phyloP scores from a whole-genome alignment of 2,329 filamentous ascomycete genomes.

The Venturia oleaginea region DNA sequence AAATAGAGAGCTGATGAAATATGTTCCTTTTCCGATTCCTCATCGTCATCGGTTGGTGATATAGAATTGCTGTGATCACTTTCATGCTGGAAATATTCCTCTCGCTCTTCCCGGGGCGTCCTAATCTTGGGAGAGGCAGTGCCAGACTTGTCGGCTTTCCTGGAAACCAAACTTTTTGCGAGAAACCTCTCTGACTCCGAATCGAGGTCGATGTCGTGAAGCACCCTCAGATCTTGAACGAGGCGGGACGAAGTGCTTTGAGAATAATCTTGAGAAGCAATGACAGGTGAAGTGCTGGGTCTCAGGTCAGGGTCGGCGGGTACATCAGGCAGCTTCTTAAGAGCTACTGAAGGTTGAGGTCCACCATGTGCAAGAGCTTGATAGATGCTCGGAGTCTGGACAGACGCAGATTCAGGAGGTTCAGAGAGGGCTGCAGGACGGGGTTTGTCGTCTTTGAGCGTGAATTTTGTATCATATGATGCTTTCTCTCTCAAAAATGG shows the following conservation, averaged over 20 bases:
- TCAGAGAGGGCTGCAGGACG: neutral
- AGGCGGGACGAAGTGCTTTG: constrained; percentile 10
- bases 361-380: constrained; percentile 9
- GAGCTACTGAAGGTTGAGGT: neutral
- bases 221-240: constrained; percentile 7
- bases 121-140: constrained; percentile 16
- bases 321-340: constrained; percentile 1
- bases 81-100: constrained; percentile 13
- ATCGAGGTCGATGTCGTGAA: constrained; percentile 10
- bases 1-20: constrained; percentile 80
- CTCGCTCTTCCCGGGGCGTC: constrained; percentile 7
- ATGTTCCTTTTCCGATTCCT: constrained; percentile 71
- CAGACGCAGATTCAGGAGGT: neutral
- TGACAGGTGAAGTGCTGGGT: constrained; percentile 6
- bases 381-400: constrained; percentile 3
- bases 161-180: neutral
- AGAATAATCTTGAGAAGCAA: constrained; percentile 3
- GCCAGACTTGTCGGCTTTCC: neutral
- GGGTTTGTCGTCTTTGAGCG: neutral
- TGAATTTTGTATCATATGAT: neutral
- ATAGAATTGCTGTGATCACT: constrained; percentile 10
- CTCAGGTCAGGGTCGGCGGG: neutral
- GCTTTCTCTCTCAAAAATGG: neutral
- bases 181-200: constrained; percentile 10
- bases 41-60: constrained; percentile 35